Evolutionary conservation across 768 basidiomycete genomes (phyloP).

Genomic region (Xerocomus brunneocitrinus): DNA sequence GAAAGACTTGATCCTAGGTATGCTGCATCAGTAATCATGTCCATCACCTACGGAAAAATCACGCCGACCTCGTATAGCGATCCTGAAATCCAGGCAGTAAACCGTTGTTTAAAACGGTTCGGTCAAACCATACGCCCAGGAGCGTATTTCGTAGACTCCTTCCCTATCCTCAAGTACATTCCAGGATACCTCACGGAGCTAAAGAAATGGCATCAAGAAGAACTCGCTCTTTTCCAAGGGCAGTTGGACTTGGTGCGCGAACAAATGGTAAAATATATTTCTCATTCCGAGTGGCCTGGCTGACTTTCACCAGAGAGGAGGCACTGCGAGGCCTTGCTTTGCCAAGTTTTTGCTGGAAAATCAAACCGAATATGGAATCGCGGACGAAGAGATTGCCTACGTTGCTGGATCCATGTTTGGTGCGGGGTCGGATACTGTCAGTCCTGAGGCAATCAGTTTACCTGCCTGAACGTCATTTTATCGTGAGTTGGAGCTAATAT

Average conservation of each 20-base stretch:
- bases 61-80: conserved; percentile 36
- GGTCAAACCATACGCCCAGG: conserved; percentile 22
- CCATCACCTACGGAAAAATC: conserved; percentile 38
- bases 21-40: conserved; percentile 36
- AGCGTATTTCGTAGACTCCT: conserved; percentile 25
- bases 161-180: conserved; percentile 20
- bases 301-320: conserved; percentile 17
- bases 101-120: conserved; percentile 23
- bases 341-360: conserved; percentile 36
- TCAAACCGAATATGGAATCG: conserved; percentile 29
- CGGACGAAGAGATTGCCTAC: conserved; percentile 35
- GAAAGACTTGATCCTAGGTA: conserved; percentile 22
- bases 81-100: conserved; percentile 31
- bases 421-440: conserved; percentile 39
- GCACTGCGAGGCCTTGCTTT: conserved; percentile 29
- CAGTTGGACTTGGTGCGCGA: conserved; percentile 29
- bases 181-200: conserved; percentile 45
- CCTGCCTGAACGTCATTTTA: background rate
- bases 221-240: conserved; percentile 30
- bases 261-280: conserved; percentile 22
- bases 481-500: background rate
- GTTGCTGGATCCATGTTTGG: conserved; percentile 41
- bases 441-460: conserved; percentile 1
- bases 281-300: background rate
- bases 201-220: conserved; percentile 46